Evolutionary conservation across 192 early-diverging fungal species (phyloP).

Genomic region (Thamnidium elegans): DNA sequence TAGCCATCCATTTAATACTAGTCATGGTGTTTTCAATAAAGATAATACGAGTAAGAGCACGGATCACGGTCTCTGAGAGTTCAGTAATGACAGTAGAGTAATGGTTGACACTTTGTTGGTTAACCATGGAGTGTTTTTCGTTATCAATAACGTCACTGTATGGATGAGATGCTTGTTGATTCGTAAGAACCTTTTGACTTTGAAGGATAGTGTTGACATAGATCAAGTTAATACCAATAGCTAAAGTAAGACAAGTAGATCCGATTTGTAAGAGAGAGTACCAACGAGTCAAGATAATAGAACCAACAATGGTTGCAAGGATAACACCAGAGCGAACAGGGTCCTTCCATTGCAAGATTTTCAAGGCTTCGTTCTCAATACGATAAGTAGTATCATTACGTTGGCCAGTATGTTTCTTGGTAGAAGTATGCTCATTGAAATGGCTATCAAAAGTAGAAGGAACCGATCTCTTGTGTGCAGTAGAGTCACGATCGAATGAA

Average conservation of each 20-base stretch:
- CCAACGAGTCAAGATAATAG: constrained; percentile 19
- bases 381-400: constrained; percentile 11
- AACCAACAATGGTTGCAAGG: background rate
- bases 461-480: background rate
- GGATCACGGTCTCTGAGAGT: constrained; percentile 11
- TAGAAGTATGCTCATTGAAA: background rate
- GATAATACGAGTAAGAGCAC: constrained; percentile 20
- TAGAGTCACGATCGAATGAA: background rate
- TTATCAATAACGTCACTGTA: constrained; percentile 11
- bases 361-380: constrained; percentile 12
- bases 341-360: constrained; percentile 18
- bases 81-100: constrained; percentile 11
- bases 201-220: constrained; percentile 21
- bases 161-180: constrained; percentile 12
- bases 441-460: background rate
- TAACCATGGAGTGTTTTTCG: constrained; percentile 6
- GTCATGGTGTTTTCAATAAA: constrained; percentile 22
- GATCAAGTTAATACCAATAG: constrained; percentile 15
- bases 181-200: constrained; percentile 12
- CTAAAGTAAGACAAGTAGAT: constrained; percentile 15
- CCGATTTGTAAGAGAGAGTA: constrained; percentile 24
- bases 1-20: constrained; percentile 19
- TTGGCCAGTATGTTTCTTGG: background rate
- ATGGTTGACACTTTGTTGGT: constrained; percentile 8
- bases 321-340: constrained; percentile 18